Base-by-base conservation (phyloP, 371 early-diverging fungal species). In the Polyrhizophydium stewartii region DNA sequence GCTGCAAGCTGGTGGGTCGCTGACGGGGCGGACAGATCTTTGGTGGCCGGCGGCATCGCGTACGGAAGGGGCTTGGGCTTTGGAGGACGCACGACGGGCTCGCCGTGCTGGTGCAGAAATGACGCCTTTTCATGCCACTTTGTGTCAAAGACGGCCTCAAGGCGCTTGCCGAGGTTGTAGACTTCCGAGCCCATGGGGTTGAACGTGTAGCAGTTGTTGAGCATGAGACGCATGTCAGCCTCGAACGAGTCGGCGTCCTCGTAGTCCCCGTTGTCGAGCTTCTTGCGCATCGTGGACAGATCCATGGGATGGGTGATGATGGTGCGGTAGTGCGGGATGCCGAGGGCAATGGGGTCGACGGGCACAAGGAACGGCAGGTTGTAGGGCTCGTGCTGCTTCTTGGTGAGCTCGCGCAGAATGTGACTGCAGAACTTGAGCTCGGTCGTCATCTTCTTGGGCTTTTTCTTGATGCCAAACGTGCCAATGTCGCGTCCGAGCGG, bases 271-370 rank as follows among this genome's bases (percentile, higher is more conserved):
- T 71, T 66, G 47, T 92, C 90, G 21, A 99, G 74, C 71, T 94
- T 94, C 41, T 82, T 79, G 66, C 86, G 83, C 40, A 99, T 89
- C 0, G 99, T 99, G 21, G 89, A 82, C n/a, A 81, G 59, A 71
- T 99, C 99, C 99, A 99, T 99, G 6, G 99, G 99, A 51, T 92
- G 71, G 66, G 92, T 97, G 69, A 99, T 88, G 40, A 98, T 87
- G 1, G 84, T 81, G 25, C 84, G 86, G 78, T 99, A 99, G 63
- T 89, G 90, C 12, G 99, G 99, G 58, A 99, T 93, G 60, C 88
- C 87, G 30, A 98, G 77, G 1, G 87, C 86, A 9, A 92, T 86
- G 27, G 88, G 89, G 71, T 99, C 99, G 30, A 99, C 99, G 5
- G 99, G 99, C 43, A 75, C 75, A 52, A 90, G 75, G 66, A 97